Conservation (phyloP, 139 green algal genomes). For the Desmodesmus armatus region DNA sequence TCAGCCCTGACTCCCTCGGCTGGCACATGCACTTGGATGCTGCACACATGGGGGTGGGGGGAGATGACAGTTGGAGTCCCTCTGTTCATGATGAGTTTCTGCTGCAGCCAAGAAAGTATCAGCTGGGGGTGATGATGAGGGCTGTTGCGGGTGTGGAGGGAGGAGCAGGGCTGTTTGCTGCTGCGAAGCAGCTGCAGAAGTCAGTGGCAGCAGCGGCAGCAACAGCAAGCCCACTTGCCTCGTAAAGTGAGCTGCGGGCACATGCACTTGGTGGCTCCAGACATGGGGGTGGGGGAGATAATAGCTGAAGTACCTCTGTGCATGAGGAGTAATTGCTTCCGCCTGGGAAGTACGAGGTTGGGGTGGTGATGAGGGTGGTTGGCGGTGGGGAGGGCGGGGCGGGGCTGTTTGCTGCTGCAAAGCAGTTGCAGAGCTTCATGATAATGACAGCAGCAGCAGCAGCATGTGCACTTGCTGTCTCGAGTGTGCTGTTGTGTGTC, state of each 20-base stretch:
- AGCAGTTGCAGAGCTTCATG: too few relatives aligned
- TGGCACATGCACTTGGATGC: slow-evolving; percentile 87
- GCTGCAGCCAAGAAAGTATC: slow-evolving; percentile 64
- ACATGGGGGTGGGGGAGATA: slow-evolving; percentile 97
- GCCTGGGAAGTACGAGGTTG: neutral
- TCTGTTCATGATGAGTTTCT: slow-evolving; percentile 74
- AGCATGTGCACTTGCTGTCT: too few relatives aligned
- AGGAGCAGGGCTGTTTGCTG: too few relatives aligned
- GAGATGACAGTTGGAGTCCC: slow-evolving; percentile 95
- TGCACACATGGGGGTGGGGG: slow-evolving; percentile 93
- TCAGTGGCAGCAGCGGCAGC: too few relatives aligned
- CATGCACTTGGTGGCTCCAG: slow-evolving; percentile 85
- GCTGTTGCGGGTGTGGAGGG: too few relatives aligned
- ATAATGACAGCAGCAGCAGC: too few relatives aligned
- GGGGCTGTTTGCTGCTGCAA: too few relatives aligned
- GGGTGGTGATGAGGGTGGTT: neutral
- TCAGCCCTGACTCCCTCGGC: slow-evolving; percentile 47
- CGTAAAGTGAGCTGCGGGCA: too few relatives aligned
- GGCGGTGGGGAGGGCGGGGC: too few relatives aligned
- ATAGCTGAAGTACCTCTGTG: slow-evolving; percentile 91
- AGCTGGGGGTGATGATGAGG: neutral
- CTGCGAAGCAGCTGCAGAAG: too few relatives aligned
- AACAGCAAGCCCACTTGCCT: too few relatives aligned
- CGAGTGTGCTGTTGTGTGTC: too few relatives aligned
- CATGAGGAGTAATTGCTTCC: slow-evolving; percentile 32